Evolutionary conservation across 257 asterid genomes (phyloP).

Genomic region (Salvia rosmarinus): DNA sequence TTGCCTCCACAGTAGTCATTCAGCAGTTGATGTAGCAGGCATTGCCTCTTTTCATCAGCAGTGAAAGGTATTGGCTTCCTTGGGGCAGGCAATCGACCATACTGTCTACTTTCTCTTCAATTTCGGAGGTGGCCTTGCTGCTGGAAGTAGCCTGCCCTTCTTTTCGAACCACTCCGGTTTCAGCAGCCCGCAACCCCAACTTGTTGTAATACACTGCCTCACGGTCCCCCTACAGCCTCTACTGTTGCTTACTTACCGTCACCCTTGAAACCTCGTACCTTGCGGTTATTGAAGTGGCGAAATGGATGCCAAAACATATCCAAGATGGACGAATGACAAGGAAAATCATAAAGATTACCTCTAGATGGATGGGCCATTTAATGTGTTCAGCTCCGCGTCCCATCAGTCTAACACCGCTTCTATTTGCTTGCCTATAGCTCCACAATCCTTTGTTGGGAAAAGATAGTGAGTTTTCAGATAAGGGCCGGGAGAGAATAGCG

Average conservation of each 20-base stretch:
- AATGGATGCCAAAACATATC: not conserved
- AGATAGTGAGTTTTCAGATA: conserved; percentile 24
- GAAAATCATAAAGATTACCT: conserved; percentile 48
- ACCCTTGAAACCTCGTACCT: conserved; percentile 77
- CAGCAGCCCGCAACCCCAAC: conserved; percentile 78
- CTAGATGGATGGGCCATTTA: conserved; percentile 92
- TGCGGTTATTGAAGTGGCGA: not conserved
- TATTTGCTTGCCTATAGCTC: conserved; percentile 93
- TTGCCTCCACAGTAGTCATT: conserved; percentile 27
- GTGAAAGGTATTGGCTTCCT: conserved; percentile 80
- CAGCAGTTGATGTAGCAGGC: conserved; percentile 45
- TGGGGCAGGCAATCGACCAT: conserved; percentile 95
- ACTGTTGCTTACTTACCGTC: conserved; percentile 90
- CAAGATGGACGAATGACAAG: not conserved
- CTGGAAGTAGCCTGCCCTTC: conserved; percentile 90
- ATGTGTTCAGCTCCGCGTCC: conserved; percentile 85
- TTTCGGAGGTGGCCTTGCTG: conserved; percentile 96
- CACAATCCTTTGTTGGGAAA: conserved; percentile 57
- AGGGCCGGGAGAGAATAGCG: conserved; percentile 9
- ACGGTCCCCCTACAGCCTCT: conserved; percentile 93
- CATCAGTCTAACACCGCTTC: conserved; percentile 88
- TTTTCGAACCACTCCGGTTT: conserved; percentile 96
- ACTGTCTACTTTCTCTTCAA: conserved; percentile 83
- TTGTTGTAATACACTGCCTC: conserved; percentile 87
- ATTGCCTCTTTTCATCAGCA: conserved; percentile 54